These are phyloP conservation scores for Ophioceras dolichostomum DNA, from an alignment of 2,329 filamentous ascomycete genomes.

Conservation along the genomic window DNA sequence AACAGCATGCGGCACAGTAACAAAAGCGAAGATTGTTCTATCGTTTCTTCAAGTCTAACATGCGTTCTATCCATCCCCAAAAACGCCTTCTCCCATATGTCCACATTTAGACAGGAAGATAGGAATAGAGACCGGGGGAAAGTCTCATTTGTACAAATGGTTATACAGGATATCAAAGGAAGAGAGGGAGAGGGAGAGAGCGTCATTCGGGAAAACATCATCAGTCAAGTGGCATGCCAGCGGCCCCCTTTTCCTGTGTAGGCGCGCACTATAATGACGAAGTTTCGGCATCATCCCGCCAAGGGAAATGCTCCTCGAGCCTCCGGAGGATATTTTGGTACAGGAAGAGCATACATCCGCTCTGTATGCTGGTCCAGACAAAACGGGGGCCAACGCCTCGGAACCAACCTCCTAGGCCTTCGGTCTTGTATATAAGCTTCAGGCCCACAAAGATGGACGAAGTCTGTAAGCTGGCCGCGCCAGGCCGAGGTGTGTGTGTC, in stretches of 20 bases:
- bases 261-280: too few species aligned
- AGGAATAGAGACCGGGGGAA: too few species aligned
- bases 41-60: slow-evolving; percentile 1
- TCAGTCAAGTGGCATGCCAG: too few species aligned
- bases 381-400: slow-evolving; percentile 83
- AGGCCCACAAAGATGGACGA: slow-evolving; percentile 80
- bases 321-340: slow-evolving; percentile 79
- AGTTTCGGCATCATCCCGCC: too few species aligned
- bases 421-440: slow-evolving; percentile 76
- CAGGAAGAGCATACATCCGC: slow-evolving; percentile 88
- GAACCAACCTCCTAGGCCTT: slow-evolving; percentile 85
- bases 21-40: slow-evolving; percentile 4
- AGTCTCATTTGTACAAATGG: too few species aligned
- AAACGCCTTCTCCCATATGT: slow-evolving; percentile 3
- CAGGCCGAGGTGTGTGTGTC: slow-evolving; percentile 68
- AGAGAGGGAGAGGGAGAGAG: too few species aligned
- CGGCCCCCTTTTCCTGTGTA: too few species aligned
- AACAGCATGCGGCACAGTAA: background rate
- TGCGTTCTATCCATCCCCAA: slow-evolving; percentile 1
- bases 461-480: slow-evolving; percentile 71
- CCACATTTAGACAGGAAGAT: too few species aligned
- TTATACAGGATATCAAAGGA: too few species aligned
- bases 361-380: slow-evolving; percentile 97
- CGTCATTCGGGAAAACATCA: too few species aligned
- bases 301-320: too few species aligned